phyloP scores from a whole-genome alignment of 75 land plant species.

The Pinus taeda region DNA sequence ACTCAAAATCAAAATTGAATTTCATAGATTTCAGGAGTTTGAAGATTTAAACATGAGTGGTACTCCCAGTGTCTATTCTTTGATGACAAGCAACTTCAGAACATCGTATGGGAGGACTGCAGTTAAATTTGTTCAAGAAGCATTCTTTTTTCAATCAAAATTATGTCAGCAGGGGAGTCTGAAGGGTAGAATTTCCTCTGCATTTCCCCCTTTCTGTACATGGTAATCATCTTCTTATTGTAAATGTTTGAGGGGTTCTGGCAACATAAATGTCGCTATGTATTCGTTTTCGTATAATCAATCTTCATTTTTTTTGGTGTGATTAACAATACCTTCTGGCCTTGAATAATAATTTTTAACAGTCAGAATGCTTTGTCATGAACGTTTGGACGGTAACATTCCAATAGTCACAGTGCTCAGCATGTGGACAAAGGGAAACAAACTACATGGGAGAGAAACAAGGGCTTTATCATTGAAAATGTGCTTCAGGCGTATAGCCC shows the following conservation, averaged over 20 bases:
- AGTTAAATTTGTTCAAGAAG: neutral
- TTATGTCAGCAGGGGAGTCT: neutral
- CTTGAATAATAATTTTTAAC: neutral
- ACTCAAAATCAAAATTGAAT: too few relatives aligned
- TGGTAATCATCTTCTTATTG: neutral
- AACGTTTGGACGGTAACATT: neutral
- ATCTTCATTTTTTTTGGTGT: neutral
- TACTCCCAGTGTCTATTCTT: too few relatives aligned
- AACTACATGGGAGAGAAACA: neutral
- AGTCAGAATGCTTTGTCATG: neutral
- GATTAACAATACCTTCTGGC: neutral
- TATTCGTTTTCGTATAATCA: neutral
- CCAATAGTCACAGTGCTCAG: neutral
- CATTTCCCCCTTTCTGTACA: neutral
- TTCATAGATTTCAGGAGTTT: neutral
- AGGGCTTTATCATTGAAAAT: neutral
- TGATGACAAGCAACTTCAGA: neutral
- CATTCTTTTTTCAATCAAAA: constrained; percentile 7
- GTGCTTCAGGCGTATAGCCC: neutral
- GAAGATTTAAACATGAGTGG: neutral
- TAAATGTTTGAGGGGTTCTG: neutral
- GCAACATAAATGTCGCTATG: neutral
- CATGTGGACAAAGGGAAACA: neutral
- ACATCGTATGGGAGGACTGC: neutral
- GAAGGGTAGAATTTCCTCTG: neutral